Evolutionary conservation across 2,329 filamentous ascomycete genomes (phyloP), one percentile per base, ranked within the genome.

Genomic region (Alternaria hordeiaustralica): DNA sequence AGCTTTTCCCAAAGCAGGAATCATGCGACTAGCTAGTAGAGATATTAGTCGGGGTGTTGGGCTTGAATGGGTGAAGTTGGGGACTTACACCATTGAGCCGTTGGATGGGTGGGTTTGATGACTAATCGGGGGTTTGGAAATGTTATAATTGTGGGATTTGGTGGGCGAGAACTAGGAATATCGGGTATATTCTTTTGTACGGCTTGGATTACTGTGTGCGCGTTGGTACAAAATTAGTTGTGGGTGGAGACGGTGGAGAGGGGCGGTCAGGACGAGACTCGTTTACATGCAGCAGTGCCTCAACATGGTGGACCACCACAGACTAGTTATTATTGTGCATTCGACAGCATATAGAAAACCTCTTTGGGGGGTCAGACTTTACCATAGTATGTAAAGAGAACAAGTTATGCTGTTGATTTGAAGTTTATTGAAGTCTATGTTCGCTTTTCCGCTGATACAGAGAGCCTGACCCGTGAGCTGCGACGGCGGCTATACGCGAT

Each of bases 1-100:
- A 55, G 43, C 36, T 41, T 41, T 41, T 41, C 53, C 53, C 72
- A 72, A 75, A 74, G 71, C 71, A 68, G 70, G 69, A 74, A 74
- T 75, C 71, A 74, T 75, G 67, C 72, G 62, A 73, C 71, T 73
- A 75, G 72, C 33, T 36, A 3, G 33, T 36, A 36, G 33, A n/a
- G 33, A 5, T n/a, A n/a, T 36, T 36, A 36, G 33, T 36, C 33
- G 33, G 33, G 33, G 33, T n/a, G 33, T 36, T 36, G 0, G 33
- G 2, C 33, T 36, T 36, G 30, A 36, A 8, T 9, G 33, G 33
- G 33, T 36, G 13, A 36, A 36, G 33, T 36, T 36, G 13, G 13
- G 13, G 33, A 36, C 33, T n/a, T 36, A 36, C 33, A 75, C 72
- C 72, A 71, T 64, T 57, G 58, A 59, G 70, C 71, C 71, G 50